Conservation (phyloP, 805 yeast genomes). For the Ogataea ganodermae region DNA sequence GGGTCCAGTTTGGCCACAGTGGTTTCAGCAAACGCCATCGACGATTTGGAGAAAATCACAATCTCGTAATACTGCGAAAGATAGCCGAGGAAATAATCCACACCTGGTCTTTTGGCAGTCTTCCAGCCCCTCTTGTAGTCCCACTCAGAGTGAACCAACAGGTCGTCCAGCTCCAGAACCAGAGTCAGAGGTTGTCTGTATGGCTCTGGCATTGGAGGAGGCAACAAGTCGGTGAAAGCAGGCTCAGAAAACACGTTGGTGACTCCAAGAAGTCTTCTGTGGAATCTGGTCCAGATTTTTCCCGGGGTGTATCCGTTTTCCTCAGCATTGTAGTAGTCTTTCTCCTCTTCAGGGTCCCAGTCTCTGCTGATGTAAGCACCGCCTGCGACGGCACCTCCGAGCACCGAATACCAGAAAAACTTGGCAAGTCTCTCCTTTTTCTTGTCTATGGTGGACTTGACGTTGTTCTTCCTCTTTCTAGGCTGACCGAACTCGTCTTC, state of each 20-base stretch:
- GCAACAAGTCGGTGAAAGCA: conserved; percentile 87
- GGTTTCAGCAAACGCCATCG: conserved; percentile 81
- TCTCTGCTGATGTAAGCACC: conserved; percentile 73
- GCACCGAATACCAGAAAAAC: conserved; percentile 61
- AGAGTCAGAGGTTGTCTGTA: conserved; percentile 90
- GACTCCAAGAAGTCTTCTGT: conserved; percentile 69
- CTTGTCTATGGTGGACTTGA: conserved; percentile 67
- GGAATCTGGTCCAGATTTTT: conserved; percentile 67
- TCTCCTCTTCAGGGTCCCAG: conserved; percentile 80
- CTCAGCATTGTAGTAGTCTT: conserved; percentile 39
- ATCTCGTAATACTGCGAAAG: conserved; percentile 94
- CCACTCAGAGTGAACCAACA: conserved; percentile 92
- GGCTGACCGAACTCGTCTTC: conserved; percentile 37
- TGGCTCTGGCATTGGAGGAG: conserved; percentile 88
- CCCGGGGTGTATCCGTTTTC: conserved; percentile 71
- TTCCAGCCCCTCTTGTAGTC: conserved; percentile 92
- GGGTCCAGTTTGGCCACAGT: conserved; percentile 91
- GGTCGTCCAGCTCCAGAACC: conserved; percentile 86
- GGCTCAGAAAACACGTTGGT: conserved; percentile 91
- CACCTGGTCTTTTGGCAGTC: conserved; percentile 98
- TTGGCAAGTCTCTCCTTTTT: conserved; percentile 84
- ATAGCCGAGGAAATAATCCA: conserved; percentile 94
- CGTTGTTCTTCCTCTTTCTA: conserved; percentile 53
- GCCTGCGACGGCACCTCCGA: conserved; percentile 56
- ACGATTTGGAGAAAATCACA: conserved; percentile 84